Conservation (phyloP, 305 asterid species). For the Solanum hybrid region DNA sequence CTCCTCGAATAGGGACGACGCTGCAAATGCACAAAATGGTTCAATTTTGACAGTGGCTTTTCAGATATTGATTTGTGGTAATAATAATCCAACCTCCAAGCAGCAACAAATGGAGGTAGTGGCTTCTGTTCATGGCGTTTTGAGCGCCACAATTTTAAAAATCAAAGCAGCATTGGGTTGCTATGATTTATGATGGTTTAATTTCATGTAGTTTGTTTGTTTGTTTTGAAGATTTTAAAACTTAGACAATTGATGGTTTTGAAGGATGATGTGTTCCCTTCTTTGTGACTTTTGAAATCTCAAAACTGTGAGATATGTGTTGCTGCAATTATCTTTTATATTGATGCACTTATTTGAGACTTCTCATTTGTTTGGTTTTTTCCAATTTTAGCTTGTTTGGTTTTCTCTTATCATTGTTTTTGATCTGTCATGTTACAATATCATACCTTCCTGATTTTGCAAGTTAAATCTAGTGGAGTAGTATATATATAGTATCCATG, state of each 20-base stretch:
- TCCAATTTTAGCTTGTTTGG: neutral
- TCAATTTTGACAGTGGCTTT: conserved; percentile 52
- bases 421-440: neutral
- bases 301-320: neutral
- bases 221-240: neutral
- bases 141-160: conserved; percentile 32
- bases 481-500: neutral
- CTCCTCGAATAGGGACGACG: conserved; percentile 16
- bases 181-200: neutral
- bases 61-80: conserved; percentile 27
- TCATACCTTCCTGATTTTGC: neutral
- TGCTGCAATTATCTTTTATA: neutral
- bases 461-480: neutral
- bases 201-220: neutral
- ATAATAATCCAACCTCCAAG: conserved; percentile 16
- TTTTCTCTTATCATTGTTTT: neutral
- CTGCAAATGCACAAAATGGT: conserved; percentile 15
- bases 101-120: conserved; percentile 39
- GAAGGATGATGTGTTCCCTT: neutral
- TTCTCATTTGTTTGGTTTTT: neutral
- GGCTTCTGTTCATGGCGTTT: conserved; percentile 32
- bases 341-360: neutral
- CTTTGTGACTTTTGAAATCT: neutral
- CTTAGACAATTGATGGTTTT: neutral
- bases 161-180: neutral